A percentile compares a stretch with the other conserved stretches of the same genome.
Evolutionary conservation across 352 stramenopile genomes (phyloP).

Genomic region (Phytophthora colocasiae): DNA sequence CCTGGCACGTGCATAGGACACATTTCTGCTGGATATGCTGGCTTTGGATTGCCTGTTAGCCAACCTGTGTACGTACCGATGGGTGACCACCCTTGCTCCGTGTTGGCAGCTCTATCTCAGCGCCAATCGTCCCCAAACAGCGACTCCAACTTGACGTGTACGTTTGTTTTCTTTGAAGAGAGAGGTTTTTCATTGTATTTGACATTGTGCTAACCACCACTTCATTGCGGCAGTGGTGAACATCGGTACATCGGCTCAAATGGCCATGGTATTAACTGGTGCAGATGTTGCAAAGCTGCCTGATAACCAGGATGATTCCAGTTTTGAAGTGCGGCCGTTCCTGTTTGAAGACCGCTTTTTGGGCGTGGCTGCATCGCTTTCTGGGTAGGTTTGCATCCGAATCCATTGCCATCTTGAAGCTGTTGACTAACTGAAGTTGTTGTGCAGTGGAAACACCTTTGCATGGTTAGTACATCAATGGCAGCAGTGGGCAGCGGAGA

Average conservation of each 20-base stretch:
- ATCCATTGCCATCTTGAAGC: background rate
- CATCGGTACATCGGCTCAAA: constrained; percentile 82
- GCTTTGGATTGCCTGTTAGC: constrained; percentile 46
- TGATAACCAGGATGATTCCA: constrained; percentile 22
- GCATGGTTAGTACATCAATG: constrained; percentile 73
- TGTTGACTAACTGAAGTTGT: constrained; percentile 6
- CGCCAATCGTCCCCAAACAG: constrained; percentile 18
- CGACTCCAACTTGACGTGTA: constrained; percentile 56
- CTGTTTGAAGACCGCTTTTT: constrained; percentile 61
- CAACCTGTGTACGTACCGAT: constrained; percentile 68
- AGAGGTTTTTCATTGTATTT: constrained; percentile 4
- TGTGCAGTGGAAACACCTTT: constrained; percentile 69
- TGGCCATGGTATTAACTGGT: constrained; percentile 67
- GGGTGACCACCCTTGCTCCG: constrained; percentile 82
- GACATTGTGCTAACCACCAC: constrained; percentile 7
- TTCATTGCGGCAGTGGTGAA: constrained; percentile 66
- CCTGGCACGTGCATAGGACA: constrained; percentile 60
- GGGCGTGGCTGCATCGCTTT: constrained; percentile 78
- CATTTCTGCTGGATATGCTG: constrained; percentile 13
- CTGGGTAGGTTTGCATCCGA: constrained; percentile 49
- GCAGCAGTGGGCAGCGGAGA: constrained; percentile 58
- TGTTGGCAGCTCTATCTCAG: constrained; percentile 59
- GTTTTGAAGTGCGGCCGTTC: constrained; percentile 83
- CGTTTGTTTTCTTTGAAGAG: constrained; percentile 7
- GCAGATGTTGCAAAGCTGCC: constrained; percentile 39